Conservation (phyloP, 2,329 filamentous ascomycete species). For the Capronia americana region DNA sequence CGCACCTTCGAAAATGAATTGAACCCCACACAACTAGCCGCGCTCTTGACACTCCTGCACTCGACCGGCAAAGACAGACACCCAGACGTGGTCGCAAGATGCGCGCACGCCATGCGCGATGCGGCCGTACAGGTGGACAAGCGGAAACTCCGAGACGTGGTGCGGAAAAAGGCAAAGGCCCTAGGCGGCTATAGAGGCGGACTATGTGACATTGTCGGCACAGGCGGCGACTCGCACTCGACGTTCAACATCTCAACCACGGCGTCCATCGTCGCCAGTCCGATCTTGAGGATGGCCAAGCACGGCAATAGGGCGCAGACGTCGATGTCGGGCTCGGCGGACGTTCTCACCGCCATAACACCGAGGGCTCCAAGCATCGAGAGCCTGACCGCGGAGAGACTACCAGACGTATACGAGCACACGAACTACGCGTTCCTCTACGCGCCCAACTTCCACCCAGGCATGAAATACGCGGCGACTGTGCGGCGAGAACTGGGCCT, state of each 20-base stretch:
- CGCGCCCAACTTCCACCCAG: constrained; percentile 93
- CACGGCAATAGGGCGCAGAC: constrained; percentile 96
- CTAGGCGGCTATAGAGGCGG: constrained; percentile 82
- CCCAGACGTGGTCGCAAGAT: constrained; percentile 84
- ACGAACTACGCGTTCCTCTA: constrained; percentile 96
- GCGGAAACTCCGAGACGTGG: constrained; percentile 63
- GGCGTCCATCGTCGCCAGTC: constrained; percentile 86
- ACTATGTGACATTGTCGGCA: constrained; percentile 94
- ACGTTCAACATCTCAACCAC: constrained; percentile 99
- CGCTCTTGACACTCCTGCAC: constrained; percentile 87
- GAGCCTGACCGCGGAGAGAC: constrained; percentile 73
- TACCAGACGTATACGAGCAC: constrained; percentile 74
- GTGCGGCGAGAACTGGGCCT: constrained; percentile 88
- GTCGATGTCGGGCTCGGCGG: constrained; percentile 92
- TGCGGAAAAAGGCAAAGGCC: constrained; percentile 56
- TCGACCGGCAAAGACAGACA: constrained; percentile 86
- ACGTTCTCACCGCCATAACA: constrained; percentile 78
- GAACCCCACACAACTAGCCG: constrained; percentile 85
- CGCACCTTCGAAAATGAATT: constrained; percentile 90
- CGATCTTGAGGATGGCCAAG: constrained; percentile 85
- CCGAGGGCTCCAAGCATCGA: constrained; percentile 76
- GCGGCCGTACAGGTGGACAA: constrained; percentile 77
- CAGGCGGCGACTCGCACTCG: constrained; percentile 93
- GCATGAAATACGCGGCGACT: constrained; percentile 86
- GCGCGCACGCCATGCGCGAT: constrained; percentile 80